A percentile compares a stretch with the other conserved stretches of the same genome.
These are phyloP conservation scores for Blastocystis sp. DNA, from an alignment of 352 stramenopile species.

Conservation along the genomic window DNA sequence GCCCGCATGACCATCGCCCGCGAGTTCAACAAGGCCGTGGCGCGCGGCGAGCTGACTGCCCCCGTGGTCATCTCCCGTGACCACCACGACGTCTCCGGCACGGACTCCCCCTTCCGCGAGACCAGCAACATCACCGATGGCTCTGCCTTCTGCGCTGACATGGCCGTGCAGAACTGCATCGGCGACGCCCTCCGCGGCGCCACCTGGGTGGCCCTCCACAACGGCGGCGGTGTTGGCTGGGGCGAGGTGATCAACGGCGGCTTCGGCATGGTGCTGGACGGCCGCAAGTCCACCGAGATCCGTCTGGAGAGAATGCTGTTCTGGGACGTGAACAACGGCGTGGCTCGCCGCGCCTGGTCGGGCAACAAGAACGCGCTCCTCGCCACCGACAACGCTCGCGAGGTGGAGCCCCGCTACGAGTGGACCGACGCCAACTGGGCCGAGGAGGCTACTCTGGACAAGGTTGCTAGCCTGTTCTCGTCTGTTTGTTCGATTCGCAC, in stretches of 20 bases:
- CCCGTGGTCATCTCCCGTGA: constrained; percentile 81
- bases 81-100: constrained; percentile 83
- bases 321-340: constrained; percentile 85
- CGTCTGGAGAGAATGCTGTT: constrained; percentile 79
- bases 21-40: constrained; percentile 81
- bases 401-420: constrained; percentile 77
- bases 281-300: constrained; percentile 75
- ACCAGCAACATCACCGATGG: constrained; percentile 83
- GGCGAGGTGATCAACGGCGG: constrained; percentile 83
- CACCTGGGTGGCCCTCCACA: constrained; percentile 83
- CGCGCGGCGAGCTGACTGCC: constrained; percentile 75
- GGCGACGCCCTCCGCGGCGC: constrained; percentile 80
- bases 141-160: constrained; percentile 82
- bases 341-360: constrained; percentile 79
- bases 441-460: constrained; percentile 71
- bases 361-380: constrained; percentile 81
- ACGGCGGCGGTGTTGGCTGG: constrained; percentile 82
- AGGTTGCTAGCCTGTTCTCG: constrained; percentile 52
- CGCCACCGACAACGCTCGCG: constrained; percentile 80
- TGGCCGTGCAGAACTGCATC: constrained; percentile 84
- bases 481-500: too few relatives aligned
- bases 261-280: constrained; percentile 83
- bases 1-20: constrained; percentile 78
- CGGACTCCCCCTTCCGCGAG: constrained; percentile 82
- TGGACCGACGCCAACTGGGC: constrained; percentile 71